Conservation (phyloP, 306 rosid genomes). For the Lathyrus aphaca region DNA sequence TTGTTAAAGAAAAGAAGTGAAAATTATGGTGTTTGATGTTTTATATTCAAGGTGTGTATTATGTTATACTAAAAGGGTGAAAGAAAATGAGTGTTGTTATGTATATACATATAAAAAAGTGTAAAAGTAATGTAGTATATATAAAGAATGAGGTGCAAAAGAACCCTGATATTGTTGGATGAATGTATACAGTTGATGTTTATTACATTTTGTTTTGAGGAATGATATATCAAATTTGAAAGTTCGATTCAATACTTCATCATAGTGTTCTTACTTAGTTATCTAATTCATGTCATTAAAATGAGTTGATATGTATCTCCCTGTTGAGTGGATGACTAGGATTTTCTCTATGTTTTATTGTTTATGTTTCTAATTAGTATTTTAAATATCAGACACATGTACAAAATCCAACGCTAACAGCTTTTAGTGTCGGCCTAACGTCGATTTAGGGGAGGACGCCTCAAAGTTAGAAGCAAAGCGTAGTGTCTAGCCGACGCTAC, state of each 20-base stretch:
- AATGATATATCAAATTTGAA: background rate
- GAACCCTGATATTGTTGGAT: background rate
- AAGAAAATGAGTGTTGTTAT: background rate
- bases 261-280: too few relatives aligned
- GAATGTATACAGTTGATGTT: background rate
- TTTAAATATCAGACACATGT: too few relatives aligned
- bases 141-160: background rate
- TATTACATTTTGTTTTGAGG: background rate
- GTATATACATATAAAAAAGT: background rate
- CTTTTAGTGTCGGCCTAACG: too few relatives aligned
- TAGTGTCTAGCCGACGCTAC: too few relatives aligned
- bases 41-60: background rate
- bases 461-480: too few relatives aligned
- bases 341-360: too few relatives aligned
- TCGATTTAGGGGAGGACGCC: too few relatives aligned
- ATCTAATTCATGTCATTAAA: too few relatives aligned
- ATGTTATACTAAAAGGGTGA: background rate
- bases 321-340: too few relatives aligned
- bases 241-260: background rate
- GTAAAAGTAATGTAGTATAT: background rate
- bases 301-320: too few relatives aligned
- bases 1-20: conserved; percentile 22
- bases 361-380: too few relatives aligned
- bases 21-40: background rate
- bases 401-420: too few relatives aligned